Percentiles rank a stretch among this genome's conserved stretches.
These are phyloP conservation scores for Starmerella tilneyi DNA, from an alignment of 805 yeast species.

Conservation along the genomic window DNA sequence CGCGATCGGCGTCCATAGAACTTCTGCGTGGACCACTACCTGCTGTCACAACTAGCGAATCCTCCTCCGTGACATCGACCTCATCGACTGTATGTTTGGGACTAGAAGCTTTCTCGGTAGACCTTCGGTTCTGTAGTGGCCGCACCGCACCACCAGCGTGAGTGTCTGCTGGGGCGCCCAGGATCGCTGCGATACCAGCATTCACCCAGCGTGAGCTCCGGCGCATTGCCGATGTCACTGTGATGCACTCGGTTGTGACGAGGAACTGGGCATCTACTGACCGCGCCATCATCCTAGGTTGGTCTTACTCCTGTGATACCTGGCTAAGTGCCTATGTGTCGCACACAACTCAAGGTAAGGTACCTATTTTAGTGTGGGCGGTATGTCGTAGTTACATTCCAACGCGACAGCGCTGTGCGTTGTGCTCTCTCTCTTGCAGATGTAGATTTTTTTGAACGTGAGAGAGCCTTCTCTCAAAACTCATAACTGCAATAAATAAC, in stretches of 20 bases:
- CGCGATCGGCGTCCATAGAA: no score
- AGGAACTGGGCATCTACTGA: conserved; percentile 39
- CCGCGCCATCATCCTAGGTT: conserved; percentile 2
- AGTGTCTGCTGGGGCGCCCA: conserved; percentile 45
- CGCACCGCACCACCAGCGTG: conserved; percentile 17
- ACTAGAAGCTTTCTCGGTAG: background rate
- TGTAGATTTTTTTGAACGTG: no score
- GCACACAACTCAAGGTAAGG: background rate
- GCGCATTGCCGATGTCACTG: conserved; percentile 80
- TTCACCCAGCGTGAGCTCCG: conserved; percentile 69
- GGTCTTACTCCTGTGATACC: background rate
- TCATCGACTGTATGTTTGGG: background rate
- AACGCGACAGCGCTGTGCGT: no score
- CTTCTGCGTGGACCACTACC: no score
- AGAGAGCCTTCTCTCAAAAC: no score
- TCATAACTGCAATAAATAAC: no score
- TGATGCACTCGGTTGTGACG: conserved; percentile 78
- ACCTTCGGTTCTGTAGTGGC: background rate
- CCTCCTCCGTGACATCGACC: background rate
- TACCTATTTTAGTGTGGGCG: background rate
- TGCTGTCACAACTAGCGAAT: no score
- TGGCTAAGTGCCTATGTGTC: conserved; percentile 1
- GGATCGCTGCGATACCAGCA: conserved; percentile 73
- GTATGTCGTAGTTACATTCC: background rate
- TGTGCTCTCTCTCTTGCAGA: background rate